Evolutionary conservation across 176 grass and related monocot species (phyloP).

Genomic region (Panicum miliaceum): DNA sequence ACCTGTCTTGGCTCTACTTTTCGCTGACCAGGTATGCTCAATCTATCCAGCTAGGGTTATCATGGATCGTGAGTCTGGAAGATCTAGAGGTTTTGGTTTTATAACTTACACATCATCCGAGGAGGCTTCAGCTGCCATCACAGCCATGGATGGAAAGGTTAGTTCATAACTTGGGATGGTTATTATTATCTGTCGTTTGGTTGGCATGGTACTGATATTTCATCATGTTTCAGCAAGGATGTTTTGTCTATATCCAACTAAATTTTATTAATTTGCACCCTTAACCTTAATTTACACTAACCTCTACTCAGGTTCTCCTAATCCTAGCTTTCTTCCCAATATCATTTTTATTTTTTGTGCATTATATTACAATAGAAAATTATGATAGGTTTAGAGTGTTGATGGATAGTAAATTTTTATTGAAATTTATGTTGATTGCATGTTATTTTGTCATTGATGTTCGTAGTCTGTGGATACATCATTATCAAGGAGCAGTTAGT

Average conservation of each 20-base stretch:
- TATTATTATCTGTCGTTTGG: neutral
- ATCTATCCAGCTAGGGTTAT: constrained; percentile 79
- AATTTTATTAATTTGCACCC: neutral
- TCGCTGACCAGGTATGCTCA: constrained; percentile 1
- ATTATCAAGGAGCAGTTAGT: neutral
- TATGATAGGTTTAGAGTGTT: neutral
- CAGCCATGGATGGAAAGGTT: constrained; percentile 85
- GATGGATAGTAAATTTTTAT: neutral
- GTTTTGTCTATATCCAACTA: neutral
- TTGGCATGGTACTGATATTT: neutral
- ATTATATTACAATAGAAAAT: neutral
- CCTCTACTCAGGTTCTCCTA: neutral
- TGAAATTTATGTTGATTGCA: neutral
- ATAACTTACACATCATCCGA: constrained; percentile 76
- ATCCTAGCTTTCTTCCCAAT: neutral
- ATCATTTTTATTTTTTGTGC: neutral
- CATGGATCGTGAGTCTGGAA: constrained; percentile 73
- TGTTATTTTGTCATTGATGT: neutral
- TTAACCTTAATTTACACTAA: neutral
- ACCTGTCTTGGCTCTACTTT: neutral
- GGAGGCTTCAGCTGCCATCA: constrained; percentile 83
- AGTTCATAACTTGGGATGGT: neutral
- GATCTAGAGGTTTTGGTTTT: constrained; percentile 98
- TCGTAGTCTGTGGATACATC: neutral
- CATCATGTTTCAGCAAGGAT: neutral